Evolutionary conservation across 371 early-diverging fungal genomes (phyloP), one percentile per base, ranked within the genome.

Genomic region (Saksenaea oblongispora): DNA sequence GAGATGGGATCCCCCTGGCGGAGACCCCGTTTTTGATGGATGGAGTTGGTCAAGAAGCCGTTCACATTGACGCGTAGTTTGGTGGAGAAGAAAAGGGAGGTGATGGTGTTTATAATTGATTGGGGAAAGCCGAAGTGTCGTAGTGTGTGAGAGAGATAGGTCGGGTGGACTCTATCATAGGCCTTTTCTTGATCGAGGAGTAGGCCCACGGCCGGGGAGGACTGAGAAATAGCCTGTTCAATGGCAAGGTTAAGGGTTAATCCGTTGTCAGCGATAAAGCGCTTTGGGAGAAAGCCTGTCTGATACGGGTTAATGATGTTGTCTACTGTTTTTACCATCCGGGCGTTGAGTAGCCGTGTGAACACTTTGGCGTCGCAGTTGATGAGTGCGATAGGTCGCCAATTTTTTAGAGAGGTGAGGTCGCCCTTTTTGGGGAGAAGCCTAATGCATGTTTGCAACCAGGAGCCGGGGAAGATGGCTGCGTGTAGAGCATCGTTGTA

Each of bases 321-420:
- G 0, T 11, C 34, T 2, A 28, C n/a, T 0, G 17, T 3, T 1
- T 18, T 0, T 1, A n/a, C 14, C 10, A 65, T 0, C 5, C 62
- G 27, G 5, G 17, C 27, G 11, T 58, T 39, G 37, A 71, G 37
- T 18, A 64, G 39, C 17, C 64, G 62, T 9, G 71, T 73, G 51
- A 67, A 67, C 7, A 73, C 26, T 35, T 76, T 72, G 26, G 71
- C 71, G 53, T 73, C 73, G 8, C 18, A 34, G 54, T 71, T 69
- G 42, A 76, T 73, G 2, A 71, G 63, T 0, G 70, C 62, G 0
- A 76, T 61, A 3, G 73, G 77, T 3, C 72, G 35, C 70, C 72
- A 76, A 60, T 71, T 76, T 0, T 37, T 35, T 17, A 76, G 62
- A 3, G n/a, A 27, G 4, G 58, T 35, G 0, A 54, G 55, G n/a